phyloP scores from a whole-genome alignment of 352 stramenopile species.

The Pythium biforme region DNA sequence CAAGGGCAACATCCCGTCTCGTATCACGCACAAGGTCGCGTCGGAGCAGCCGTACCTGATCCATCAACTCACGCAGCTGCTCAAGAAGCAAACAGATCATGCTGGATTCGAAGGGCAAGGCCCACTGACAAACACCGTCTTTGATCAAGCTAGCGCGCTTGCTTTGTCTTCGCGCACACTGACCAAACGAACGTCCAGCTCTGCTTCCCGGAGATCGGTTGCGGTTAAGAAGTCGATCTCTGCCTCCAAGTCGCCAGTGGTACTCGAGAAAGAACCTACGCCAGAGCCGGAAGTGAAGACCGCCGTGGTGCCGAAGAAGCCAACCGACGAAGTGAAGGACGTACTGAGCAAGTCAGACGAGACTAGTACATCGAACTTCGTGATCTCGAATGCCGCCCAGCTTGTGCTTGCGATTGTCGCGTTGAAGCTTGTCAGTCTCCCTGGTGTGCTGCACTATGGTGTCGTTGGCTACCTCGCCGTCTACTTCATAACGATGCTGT shows the following conservation, averaged over 20 bases:
- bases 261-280: not conserved
- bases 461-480: conserved; percentile 43
- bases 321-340: conserved; percentile 4
- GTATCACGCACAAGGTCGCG: conserved; percentile 58
- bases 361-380: conserved; percentile 37
- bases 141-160: conserved; percentile 21
- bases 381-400: conserved; percentile 48
- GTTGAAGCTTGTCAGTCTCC: conserved; percentile 45
- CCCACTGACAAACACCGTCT: conserved; percentile 49
- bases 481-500: conserved; percentile 53
- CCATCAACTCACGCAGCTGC: conserved; percentile 44
- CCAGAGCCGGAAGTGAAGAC: conserved; percentile 7
- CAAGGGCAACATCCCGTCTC: conserved; percentile 65
- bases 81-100: conserved; percentile 51
- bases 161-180: not conserved
- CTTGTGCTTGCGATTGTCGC: conserved; percentile 49
- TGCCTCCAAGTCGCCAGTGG: not conserved
- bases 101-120: conserved; percentile 28
- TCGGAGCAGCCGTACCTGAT: conserved; percentile 70
- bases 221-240: not conserved
- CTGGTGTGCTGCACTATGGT: conserved; percentile 41
- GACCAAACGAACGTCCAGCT: conserved; percentile 7
- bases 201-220: not conserved
- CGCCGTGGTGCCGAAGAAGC: not conserved
- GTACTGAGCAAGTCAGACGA: conserved; percentile 14